Percentiles rank a stretch among this genome's conserved stretches.
phyloP scores from a whole-genome alignment of 2,329 filamentous ascomycete genomes.

The Trichoderma pleuroti region DNA sequence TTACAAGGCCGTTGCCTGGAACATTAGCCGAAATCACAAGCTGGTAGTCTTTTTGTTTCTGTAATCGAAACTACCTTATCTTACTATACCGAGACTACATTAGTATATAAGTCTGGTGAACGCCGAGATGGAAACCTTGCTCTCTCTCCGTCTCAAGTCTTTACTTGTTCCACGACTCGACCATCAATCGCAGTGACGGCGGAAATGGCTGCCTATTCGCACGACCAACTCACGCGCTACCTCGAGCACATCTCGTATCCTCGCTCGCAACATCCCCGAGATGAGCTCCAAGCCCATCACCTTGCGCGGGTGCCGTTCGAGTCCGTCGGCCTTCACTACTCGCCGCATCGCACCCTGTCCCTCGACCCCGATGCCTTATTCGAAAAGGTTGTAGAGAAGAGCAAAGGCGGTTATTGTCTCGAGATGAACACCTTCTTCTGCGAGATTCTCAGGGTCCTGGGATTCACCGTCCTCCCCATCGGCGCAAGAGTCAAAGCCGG shows the following conservation, averaged over 20 bases:
- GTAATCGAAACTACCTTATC: background rate
- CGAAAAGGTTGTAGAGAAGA: constrained; percentile 42
- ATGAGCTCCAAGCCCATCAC: constrained; percentile 38
- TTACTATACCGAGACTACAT: background rate
- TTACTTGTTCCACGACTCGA: background rate
- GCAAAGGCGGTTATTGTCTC: constrained; percentile 54
- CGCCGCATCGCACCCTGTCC: constrained; percentile 32
- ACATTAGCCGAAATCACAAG: background rate
- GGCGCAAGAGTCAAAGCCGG: constrained; percentile 41
- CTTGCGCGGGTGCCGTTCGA: constrained; percentile 53
- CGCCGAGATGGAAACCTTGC: background rate
- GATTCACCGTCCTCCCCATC: constrained; percentile 47
- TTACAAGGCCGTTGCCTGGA: background rate
- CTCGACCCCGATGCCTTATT: constrained; percentile 42
- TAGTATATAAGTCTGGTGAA: background rate
- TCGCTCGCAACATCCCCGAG: constrained; percentile 21
- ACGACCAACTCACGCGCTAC: constrained; percentile 31
- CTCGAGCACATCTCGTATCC: constrained; percentile 31
- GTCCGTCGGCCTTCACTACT: constrained; percentile 52
- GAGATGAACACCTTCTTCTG: constrained; percentile 47
- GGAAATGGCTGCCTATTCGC: constrained; percentile 13
- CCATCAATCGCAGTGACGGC: background rate
- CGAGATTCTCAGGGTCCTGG: constrained; percentile 45
- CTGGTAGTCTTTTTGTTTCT: background rate
- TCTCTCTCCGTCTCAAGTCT: background rate